Conservation (phyloP, 176 grass and related monocot genomes). For the Carex parvula region DNA sequence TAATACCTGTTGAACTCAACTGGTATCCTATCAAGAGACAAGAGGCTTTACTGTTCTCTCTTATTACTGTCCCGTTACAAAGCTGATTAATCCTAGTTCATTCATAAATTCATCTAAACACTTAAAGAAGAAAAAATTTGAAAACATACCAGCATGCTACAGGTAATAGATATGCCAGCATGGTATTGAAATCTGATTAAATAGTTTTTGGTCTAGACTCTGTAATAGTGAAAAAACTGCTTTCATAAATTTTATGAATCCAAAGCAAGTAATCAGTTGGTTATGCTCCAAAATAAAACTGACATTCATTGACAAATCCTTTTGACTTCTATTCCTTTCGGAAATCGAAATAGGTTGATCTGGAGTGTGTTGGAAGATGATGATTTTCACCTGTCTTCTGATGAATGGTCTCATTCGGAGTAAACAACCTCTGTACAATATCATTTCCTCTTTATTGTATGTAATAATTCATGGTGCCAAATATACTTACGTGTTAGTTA, state of each 20-base stretch:
- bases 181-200: not conserved
- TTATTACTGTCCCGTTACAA: not conserved
- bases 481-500: not conserved
- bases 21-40: not conserved
- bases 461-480: not conserved
- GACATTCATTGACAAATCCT: not conserved
- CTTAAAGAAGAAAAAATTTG: not conserved
- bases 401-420: slow-evolving; percentile 2
- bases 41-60: not conserved
- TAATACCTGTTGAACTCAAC: not conserved
- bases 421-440: not conserved
- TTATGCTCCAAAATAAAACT: not conserved
- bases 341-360: slow-evolving; percentile 13
- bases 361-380: slow-evolving; percentile 29
- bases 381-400: slow-evolving; percentile 11
- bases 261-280: not conserved
- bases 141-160: not conserved
- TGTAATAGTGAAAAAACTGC: not conserved
- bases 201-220: not conserved
- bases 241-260: not conserved
- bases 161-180: not conserved
- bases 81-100: not conserved
- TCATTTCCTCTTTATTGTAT: not conserved
- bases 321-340: not conserved
- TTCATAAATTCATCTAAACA: not conserved